Base-by-base conservation (phyloP, 345 rosid genomes). In the Microthlaspi erraticum region DNA sequence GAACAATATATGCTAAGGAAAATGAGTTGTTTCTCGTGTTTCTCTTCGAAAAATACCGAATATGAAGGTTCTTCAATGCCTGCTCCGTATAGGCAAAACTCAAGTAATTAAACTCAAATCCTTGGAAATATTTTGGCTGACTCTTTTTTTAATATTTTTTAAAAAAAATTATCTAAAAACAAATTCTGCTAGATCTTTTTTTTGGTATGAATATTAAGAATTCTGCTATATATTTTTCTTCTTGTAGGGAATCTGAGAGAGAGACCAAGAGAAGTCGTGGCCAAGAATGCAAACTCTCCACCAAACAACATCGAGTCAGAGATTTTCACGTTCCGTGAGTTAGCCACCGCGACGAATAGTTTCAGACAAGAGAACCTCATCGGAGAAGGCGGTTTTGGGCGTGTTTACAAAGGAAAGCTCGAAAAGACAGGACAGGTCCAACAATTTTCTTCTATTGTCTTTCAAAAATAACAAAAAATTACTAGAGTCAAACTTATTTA, bases 341-440 rank as follows among this genome's bases (percentile, higher is more conserved):
- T 93, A 68, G 96, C 98, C n/a, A 74, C 82, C 0, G 96, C 97
- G 2, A 90, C 98, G 0, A 86, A 78, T 81, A 93, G 87, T 73
- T 88, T 93, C 68, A 53, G 89, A 41, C 89, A 81, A 56, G 97
- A 87, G 60, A 83, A 89, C 62, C 77, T 93, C 45, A 79, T 90
- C 1, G 97, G 96, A 1, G 96, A 93, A 81, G 98, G 98, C 5
- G 93, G 97, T 55, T 93, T 90, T 13, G 98, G 98, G 0, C 79
- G 97, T 39, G 97, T 93, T 70, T 93, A 90, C 68, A 93, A 83
- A 72, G 98, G 96, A 42, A 80, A 66, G 38, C 87, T 93, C 9
- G 89, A 84, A 11, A 83, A 81, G 18, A 79, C 72, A 18, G 84
- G 82, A 51, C 91, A 88, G 91, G 10, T 20, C 7, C 2, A 48